These are phyloP conservation scores for Perilla frutescens DNA, from an alignment of 257 asterid species.

Conservation along the genomic window DNA sequence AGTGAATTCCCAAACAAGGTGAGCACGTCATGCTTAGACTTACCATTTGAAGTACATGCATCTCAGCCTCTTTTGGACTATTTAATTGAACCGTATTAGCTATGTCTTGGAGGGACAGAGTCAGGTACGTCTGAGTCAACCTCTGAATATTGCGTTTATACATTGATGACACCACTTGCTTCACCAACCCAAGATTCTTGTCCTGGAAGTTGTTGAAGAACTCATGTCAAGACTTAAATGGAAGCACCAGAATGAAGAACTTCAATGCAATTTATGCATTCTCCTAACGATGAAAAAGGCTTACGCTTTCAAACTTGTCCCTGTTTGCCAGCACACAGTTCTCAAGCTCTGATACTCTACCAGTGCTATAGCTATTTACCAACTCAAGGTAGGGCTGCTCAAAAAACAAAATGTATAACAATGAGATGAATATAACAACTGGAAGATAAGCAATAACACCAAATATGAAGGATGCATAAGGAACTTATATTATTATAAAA, in stretches of 20 bases:
- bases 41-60: conserved; percentile 99
- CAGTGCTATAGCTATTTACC: conserved; percentile 69
- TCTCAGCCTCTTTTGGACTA: conserved; percentile 92
- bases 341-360: conserved; percentile 82
- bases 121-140: conserved; percentile 93
- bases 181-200: conserved; percentile 92
- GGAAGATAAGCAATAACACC: not conserved
- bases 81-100: conserved; percentile 77
- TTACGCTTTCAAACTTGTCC: conserved; percentile 80
- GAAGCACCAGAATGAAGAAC: conserved; percentile 19
- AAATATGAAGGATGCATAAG: not conserved
- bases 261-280: conserved; percentile 3
- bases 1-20: conserved; percentile 4
- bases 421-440: conserved; percentile 17
- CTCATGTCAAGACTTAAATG: conserved; percentile 1
- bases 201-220: conserved; percentile 55
- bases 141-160: conserved; percentile 97
- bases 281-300: conserved; percentile 37
- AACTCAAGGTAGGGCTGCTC: conserved; percentile 86
- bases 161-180: conserved; percentile 93
- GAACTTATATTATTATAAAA: not conserved
- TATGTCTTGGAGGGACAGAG: conserved; percentile 96
- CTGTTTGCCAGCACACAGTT: conserved; percentile 61
- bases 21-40: conserved; percentile 27
- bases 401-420: not conserved